Base-by-base conservation (phyloP, 208 protist species). In the Blastocrithidia nonstop region DNA sequence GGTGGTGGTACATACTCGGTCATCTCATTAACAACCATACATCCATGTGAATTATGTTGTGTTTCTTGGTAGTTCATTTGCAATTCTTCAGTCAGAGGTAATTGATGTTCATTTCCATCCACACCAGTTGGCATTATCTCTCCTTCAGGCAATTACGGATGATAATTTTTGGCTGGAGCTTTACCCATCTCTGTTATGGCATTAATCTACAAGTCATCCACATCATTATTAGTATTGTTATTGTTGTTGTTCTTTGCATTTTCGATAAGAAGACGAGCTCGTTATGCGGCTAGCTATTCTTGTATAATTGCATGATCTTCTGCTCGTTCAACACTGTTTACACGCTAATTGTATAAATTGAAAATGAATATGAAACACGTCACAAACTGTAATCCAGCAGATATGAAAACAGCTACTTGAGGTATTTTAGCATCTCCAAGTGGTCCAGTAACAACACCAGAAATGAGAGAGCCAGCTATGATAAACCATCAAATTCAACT, bases 401-500 rank as follows among this genome's bases (percentile, higher is more conserved):
- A 51, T 21, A 88, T 45, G 48, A 54, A 79, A n/a, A 76, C 55
- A 29, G 59, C 66, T 15, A 85, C 54, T 8, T 68, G 57, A 37
- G 58, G 50, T 2, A 66, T 22, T 6, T 53, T 4, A 5, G 28
- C 38, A 25, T 88, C 79, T 8, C 71, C 57, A 2, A 88, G 63
- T 1, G 74, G 74, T 0, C 79, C 79, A 25, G 66, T 40, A 26
- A 88, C 55, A 22, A 54, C 28, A 24, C 69, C 57, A 15, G 64
- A 61, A 23, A 80, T 35, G 48, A 79, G 50, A 6, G 53, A 57
- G 19, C 64, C 79, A 6, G 62, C 7, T 38, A 85, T 55, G 20
- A 73, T 68, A 21, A 66, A 73, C 63, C 69, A 78, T 75, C 74
- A 88, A 16, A 88, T 56, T 67, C 67, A 88, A 38, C 61, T 80